Percentiles rank a stretch among this genome's conserved stretches.
phyloP scores from a whole-genome alignment of 805 yeast genomes.

The Candida multigemmis region DNA sequence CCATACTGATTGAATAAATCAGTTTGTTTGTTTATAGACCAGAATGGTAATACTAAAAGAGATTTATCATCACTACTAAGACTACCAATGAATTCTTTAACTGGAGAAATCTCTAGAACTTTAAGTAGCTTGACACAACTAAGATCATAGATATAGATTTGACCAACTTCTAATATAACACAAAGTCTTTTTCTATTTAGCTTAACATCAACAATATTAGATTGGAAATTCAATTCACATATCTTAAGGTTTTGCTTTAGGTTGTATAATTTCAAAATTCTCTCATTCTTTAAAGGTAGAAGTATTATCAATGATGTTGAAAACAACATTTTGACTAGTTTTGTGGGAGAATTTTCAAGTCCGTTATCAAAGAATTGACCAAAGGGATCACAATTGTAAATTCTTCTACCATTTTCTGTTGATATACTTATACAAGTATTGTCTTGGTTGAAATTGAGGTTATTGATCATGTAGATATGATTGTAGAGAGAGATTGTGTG shows the following conservation, averaged over 20 bases:
- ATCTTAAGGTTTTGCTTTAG: constrained; percentile 41
- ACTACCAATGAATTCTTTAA: constrained; percentile 20
- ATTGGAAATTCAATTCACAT: constrained; percentile 84
- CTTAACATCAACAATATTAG: constrained; percentile 59
- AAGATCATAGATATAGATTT: constrained; percentile 82
- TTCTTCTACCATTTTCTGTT: constrained; percentile 21
- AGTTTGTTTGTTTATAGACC: constrained; percentile 17
- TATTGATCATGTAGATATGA: constrained; percentile 15
- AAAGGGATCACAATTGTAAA: constrained; percentile 37
- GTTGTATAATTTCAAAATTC: constrained; percentile 29
- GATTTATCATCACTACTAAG: constrained; percentile 26
- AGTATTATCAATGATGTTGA: constrained; percentile 33
- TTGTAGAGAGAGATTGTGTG: constrained; percentile 1
- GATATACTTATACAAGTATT: constrained; percentile 28
- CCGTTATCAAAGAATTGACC: constrained; percentile 25
- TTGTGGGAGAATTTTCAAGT: constrained; percentile 15
- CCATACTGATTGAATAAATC: constrained; percentile 15
- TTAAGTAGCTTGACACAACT: constrained; percentile 74
- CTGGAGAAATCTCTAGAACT: constrained; percentile 20
- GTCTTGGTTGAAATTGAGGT: constrained; percentile 34
- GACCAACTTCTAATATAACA: constrained; percentile 65
- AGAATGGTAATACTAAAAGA: constrained; percentile 25
- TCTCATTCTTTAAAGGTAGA: constrained; percentile 19
- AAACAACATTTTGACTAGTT: constrained; percentile 27
- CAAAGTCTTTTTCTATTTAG: constrained; percentile 77